Percentiles rank a stretch among this genome's conserved stretches.
Evolutionary conservation across 2,329 filamentous ascomycete species (phyloP).

Genomic region (Epichloe elymi): DNA sequence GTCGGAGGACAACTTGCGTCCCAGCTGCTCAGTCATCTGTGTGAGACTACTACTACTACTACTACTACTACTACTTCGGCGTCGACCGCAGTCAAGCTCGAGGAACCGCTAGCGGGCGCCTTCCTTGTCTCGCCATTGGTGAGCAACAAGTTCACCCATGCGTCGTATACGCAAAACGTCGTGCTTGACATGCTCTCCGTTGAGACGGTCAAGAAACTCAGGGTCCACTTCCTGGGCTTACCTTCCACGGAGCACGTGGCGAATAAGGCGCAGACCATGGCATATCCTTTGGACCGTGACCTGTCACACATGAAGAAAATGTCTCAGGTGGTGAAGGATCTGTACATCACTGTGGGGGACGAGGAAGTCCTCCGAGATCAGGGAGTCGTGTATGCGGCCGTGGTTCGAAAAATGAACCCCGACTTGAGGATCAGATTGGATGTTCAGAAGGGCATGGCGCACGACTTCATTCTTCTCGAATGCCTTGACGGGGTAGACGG

Average conservation of each 20-base stretch:
- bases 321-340: not conserved
- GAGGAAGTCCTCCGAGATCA: conserved; percentile 8
- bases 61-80: conserved; percentile 8
- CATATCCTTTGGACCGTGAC: conserved; percentile 6
- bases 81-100: conserved; percentile 7
- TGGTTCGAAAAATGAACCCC: conserved; percentile 6
- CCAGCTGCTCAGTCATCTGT: conserved; percentile 17
- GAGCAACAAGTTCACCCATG: not conserved
- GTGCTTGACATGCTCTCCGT: conserved; percentile 7
- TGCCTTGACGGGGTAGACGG: conserved; percentile 2
- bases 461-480: conserved; percentile 8
- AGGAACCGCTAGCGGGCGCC: conserved; percentile 13
- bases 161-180: conserved; percentile 4
- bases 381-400: not conserved
- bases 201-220: conserved; percentile 1
- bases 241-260: not conserved
- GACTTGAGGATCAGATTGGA: conserved; percentile 4
- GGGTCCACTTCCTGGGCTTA: not conserved
- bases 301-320: conserved; percentile 4
- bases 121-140: conserved; percentile 20
- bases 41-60: conserved; percentile 15
- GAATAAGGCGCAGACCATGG: not conserved
- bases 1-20: conserved; percentile 19
- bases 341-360: conserved; percentile 6
- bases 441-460: conserved; percentile 1